Evolutionary conservation across 768 basidiomycete species (phyloP), one percentile per base, ranked within the genome.

Genomic region (Infundibulicybe gibba): DNA sequence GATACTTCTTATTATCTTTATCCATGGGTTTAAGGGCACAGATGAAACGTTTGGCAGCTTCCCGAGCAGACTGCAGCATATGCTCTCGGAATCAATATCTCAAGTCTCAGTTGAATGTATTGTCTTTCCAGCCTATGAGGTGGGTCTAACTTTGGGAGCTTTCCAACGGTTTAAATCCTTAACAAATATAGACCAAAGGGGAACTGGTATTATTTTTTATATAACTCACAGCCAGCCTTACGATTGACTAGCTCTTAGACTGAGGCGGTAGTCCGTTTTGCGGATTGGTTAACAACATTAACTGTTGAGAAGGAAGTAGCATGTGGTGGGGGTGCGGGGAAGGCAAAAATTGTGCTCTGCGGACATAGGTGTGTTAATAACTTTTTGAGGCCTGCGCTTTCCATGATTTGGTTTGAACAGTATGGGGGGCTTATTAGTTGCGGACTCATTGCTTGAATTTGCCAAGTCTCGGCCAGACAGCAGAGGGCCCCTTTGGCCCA

Each of bases 121-220:
- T n/a, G 71, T 91, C 12, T 97, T 95, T 58, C 94, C 94, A 17
- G 84, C 82, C 2, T 97, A 95, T 55, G 89, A 97, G 75, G 90
- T 88, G 53, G 49, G 71, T 48, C 14, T 9, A 32, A 19, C 20
- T 9, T 39, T 38, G 34, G 5, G 33, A 31, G 31, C 44, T 34
- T n/a, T n/a, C 19, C 17, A 43, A 15, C 32, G 33, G 20, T 31
- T 21, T 41, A 41, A 35, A 32, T 40, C 17, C 32, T 51, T 19
- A 41, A 35, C 16, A 20, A 11, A 21, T 50, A 30, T 46, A 92
- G 87, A 95, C 94, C 6, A 93, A 91, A 65, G 94, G 94, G 38
- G 86, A 94, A 46, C 67, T 97, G 64, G 92, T 94, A 59, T 43
- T 31, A 31, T 41, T 46, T 41, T 46, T 16, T 45, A 31, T 39